These are phyloP conservation scores for Takashimella koratensis DNA, from an alignment of 1,284 basidiomycete species.

Conservation along the genomic window DNA sequence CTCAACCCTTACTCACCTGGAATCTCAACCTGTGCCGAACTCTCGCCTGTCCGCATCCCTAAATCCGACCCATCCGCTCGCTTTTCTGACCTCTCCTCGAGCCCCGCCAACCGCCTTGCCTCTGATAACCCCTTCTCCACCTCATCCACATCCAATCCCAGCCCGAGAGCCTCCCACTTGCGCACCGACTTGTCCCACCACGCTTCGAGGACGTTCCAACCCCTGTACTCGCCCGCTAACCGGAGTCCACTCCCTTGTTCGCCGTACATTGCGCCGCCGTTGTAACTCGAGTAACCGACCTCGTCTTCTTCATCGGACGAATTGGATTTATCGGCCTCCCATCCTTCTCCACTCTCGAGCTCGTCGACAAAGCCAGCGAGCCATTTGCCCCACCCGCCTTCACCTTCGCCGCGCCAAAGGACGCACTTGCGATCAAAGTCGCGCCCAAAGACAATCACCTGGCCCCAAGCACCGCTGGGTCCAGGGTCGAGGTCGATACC, in stretches of 20 bases:
- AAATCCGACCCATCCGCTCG: conserved; percentile 26
- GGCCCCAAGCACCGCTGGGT: conserved; percentile 70
- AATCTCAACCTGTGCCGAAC: conserved; percentile 35
- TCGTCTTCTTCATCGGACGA: conserved; percentile 59
- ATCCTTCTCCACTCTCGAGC: conserved; percentile 81
- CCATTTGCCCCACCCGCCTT: conserved; percentile 92
- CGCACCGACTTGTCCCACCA: conserved; percentile 81
- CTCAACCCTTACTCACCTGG: conserved; percentile 31
- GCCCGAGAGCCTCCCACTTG: conserved; percentile 74
- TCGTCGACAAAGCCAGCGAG: conserved; percentile 90
- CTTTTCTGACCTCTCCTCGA: conserved; percentile 25
- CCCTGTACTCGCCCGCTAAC: conserved; percentile 74
- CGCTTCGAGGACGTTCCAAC: conserved; percentile 85
- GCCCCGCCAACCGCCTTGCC: conserved; percentile 32
- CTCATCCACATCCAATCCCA: conserved; percentile 55
- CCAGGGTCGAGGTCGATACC: conserved; percentile 91
- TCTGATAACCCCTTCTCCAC: conserved; percentile 41
- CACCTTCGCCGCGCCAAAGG: conserved; percentile 83
- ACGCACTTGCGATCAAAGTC: conserved; percentile 99
- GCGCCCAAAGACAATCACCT: conserved; percentile 95
- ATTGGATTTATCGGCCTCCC: conserved; percentile 62
- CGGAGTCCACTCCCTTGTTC: conserved; percentile 59
- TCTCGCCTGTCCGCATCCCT: conserved; percentile 29
- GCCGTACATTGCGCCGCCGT: conserved; percentile 67
- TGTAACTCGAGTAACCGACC: conserved; percentile 81